Base-by-base conservation (phyloP, 805 yeast species). In the Vanderwaltozyma polyspora region DNA sequence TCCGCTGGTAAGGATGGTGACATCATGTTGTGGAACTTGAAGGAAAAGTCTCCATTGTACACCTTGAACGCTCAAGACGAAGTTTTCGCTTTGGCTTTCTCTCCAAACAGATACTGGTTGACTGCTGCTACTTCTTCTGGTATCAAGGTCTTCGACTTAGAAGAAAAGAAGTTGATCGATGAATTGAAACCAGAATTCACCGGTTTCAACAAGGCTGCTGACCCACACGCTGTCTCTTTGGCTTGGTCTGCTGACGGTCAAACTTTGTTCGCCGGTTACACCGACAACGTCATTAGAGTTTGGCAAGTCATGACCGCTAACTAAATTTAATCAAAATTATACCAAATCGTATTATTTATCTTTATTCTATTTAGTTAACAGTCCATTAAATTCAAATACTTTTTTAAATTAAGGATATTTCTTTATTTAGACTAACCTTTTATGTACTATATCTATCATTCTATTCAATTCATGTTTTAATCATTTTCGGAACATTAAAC, bases 91-190 rank as follows among this genome's bases (percentile, higher is more conserved):
- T 77, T 91, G 65, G 94, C 96, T 59, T 91, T 91, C 94, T 89
- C 97, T 67, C 98, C 99, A 73, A 84, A 84, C 94, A 87, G 98
- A 81, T 91, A 84, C 93, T 91, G 98, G 98, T 82, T 91, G 68
- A 89, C 94, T 66, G 98, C 97, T 72, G 97, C 98, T 63, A 91
- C 99, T 59, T 72, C 95, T 51, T 72, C 95, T 53, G 91, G 95
- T 63, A 85, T 91, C 76, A 89, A 87, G 83, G 79, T 91, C 77
- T 91, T 78, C 84, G 84, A 87, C 80, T 79, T 91, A 68, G 91
- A 86, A 74, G 87, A 82, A 72, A 80, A 93, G 72, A 72, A 72
- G 58, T 74, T 87, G 66, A 82, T 86, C 70, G 97, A 87, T 63
- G 95, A 87, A 75, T 82, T 91, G 71, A 87, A 83, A 73, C 96